Conservation (phyloP, 1,284 basidiomycete genomes). For the Cutaneotrichosporon arboriforme region DNA sequence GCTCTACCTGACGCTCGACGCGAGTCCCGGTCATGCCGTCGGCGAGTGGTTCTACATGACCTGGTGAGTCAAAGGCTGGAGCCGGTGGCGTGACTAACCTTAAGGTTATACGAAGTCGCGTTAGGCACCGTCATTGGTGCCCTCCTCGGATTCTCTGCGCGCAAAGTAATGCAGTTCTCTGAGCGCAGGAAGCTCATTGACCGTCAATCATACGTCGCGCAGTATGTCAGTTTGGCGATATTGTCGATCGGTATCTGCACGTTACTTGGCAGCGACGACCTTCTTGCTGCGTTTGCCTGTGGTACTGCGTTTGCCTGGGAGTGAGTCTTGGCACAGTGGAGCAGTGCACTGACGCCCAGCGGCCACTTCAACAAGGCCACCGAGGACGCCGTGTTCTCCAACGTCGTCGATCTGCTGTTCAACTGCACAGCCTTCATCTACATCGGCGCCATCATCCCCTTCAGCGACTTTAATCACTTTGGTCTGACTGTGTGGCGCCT, state of each 20-base stretch:
- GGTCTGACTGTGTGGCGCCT: slow-evolving; percentile 72
- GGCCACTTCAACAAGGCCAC: slow-evolving; percentile 97
- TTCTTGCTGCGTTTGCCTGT: slow-evolving; percentile 89
- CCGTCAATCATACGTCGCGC: slow-evolving; percentile 87
- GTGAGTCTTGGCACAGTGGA: slow-evolving; percentile 29
- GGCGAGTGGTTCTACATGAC: slow-evolving; percentile 64
- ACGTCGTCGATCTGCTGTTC: slow-evolving; percentile 82
- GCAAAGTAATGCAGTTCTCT: slow-evolving; percentile 94
- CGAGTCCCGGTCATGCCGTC: slow-evolving; percentile 61
- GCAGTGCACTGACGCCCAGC: slow-evolving; percentile 3
- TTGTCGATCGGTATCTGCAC: slow-evolving; percentile 75
- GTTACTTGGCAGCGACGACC: slow-evolving; percentile 86
- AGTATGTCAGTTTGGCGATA: slow-evolving; percentile 75
- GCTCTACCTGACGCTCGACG: slow-evolving; percentile 76
- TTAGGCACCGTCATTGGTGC: slow-evolving; percentile 76
- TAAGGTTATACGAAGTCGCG: slow-evolving; percentile 63
- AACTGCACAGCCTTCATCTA: slow-evolving; percentile 87
- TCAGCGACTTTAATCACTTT: slow-evolving; percentile 64
- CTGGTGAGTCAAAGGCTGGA: slow-evolving; percentile 51
- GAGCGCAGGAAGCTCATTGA: slow-evolving; percentile 86
- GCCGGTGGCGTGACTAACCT: background rate
- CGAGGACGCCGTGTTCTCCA: slow-evolving; percentile 89
- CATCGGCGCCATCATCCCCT: slow-evolving; percentile 92
- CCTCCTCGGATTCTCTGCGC: slow-evolving; percentile 71
- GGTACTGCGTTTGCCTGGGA: slow-evolving; percentile 98